A percentile compares a stretch with the other conserved stretches of the same genome.
Conservation (phyloP, 441 rosid species). For the Sinapis alba region DNA sequence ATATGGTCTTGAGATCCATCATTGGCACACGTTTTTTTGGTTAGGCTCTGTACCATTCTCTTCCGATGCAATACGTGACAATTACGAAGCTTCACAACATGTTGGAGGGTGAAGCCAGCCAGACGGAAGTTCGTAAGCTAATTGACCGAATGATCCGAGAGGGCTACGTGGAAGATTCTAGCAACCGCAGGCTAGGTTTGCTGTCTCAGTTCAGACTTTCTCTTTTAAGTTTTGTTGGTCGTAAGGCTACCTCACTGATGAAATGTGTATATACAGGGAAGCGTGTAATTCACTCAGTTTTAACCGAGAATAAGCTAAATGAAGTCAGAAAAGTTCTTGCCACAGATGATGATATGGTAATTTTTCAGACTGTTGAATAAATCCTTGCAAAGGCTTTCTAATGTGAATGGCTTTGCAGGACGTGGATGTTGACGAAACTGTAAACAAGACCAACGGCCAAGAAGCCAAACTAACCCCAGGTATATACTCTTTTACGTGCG, state of each 20-base stretch:
- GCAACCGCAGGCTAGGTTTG: slow-evolving; percentile 83
- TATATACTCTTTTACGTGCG: slow-evolving; percentile 5
- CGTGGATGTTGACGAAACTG: slow-evolving; percentile 46
- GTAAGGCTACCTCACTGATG: slow-evolving; percentile 11
- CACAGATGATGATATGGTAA: slow-evolving; percentile 56
- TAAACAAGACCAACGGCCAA: slow-evolving; percentile 31
- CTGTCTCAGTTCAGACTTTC: slow-evolving; percentile 17
- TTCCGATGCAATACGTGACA: slow-evolving; percentile 78
- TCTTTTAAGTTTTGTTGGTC: slow-evolving; percentile 4
- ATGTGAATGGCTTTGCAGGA: slow-evolving; percentile 49
- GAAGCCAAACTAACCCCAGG: slow-evolving; percentile 25
- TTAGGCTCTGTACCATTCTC: slow-evolving; percentile 84
- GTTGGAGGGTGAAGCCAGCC: slow-evolving; percentile 81
- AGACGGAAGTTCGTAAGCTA: slow-evolving; percentile 62
- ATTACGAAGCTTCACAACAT: slow-evolving; percentile 70
- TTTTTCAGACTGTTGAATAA: not conserved
- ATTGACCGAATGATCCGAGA: slow-evolving; percentile 74
- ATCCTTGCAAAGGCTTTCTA: not conserved
- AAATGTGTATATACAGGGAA: slow-evolving; percentile 55
- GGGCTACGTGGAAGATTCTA: slow-evolving; percentile 77
- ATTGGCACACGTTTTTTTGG: slow-evolving; percentile 1
- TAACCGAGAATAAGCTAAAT: slow-evolving; percentile 67
- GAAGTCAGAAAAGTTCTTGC: slow-evolving; percentile 72
- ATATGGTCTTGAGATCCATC: not conserved
- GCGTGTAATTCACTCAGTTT: slow-evolving; percentile 72